Evolutionary conservation across 495 filamentous ascomycete species (phyloP).

Genomic region (Lasiosphaeria miniovina): DNA sequence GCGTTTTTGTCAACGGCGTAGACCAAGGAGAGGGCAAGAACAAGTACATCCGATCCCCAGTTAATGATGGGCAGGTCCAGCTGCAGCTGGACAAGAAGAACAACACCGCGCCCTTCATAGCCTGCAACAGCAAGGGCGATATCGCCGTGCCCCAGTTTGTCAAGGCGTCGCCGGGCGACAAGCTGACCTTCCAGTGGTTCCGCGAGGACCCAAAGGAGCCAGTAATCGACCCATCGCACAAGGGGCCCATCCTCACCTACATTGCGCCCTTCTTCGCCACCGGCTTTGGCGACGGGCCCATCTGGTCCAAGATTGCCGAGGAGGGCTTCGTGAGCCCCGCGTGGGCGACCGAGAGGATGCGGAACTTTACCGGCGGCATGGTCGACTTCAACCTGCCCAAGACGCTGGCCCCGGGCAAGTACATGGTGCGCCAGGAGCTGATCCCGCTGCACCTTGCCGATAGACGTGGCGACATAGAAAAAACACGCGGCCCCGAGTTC

Average conservation of each 20-base stretch:
- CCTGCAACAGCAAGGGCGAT: slow-evolving; percentile 42
- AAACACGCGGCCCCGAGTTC: slow-evolving; percentile 33
- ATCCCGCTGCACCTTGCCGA: slow-evolving; percentile 13
- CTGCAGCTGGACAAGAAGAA: slow-evolving; percentile 6
- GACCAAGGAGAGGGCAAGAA: slow-evolving; percentile 39
- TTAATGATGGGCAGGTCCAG: slow-evolving; percentile 35
- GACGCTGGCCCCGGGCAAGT: slow-evolving; percentile 33
- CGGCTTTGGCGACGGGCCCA: slow-evolving; percentile 31
- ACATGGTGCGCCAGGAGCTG: slow-evolving; percentile 40
- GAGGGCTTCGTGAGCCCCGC: slow-evolving; percentile 33
- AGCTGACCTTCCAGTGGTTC: slow-evolving; percentile 44
- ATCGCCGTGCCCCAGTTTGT: slow-evolving; percentile 31
- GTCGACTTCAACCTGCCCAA: slow-evolving; percentile 42
- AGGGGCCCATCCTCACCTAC: slow-evolving; percentile 46
- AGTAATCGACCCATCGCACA: slow-evolving; percentile 45
- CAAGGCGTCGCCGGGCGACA: slow-evolving; percentile 37
- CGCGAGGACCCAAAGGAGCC: slow-evolving; percentile 43
- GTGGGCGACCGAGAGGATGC: slow-evolving; percentile 41
- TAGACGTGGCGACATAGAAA: slow-evolving; percentile 33
- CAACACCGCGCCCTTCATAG: slow-evolving; percentile 23
- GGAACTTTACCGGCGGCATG: slow-evolving; percentile 40
- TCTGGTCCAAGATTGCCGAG: slow-evolving; percentile 52
- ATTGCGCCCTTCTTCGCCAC: slow-evolving; percentile 38
- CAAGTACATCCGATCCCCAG: slow-evolving; percentile 40
- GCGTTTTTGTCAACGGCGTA: slow-evolving; percentile 41